Percentiles rank a stretch among this genome's conserved stretches.
phyloP scores from a whole-genome alignment of 2,329 filamentous ascomycete genomes.

The Talaromyces sp. region DNA sequence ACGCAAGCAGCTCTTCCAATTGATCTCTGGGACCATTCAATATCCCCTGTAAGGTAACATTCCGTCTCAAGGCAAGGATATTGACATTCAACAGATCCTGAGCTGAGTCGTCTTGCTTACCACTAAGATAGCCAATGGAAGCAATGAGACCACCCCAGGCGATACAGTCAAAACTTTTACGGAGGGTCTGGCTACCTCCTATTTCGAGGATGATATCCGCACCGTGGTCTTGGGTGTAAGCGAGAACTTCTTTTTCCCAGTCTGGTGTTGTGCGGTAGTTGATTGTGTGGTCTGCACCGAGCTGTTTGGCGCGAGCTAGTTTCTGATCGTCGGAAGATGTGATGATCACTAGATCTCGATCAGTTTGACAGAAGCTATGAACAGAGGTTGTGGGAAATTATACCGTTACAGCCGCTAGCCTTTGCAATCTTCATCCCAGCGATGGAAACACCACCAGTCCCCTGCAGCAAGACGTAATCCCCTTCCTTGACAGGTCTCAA shows the following conservation, averaged over 20 bases:
- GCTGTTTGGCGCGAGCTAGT: constrained; percentile 47
- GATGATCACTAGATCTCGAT: constrained; percentile 42
- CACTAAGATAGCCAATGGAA: constrained; percentile 48
- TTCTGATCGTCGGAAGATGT: constrained; percentile 53
- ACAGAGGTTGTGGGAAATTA: neutral
- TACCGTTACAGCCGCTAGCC: constrained; percentile 45
- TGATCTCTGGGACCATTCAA: constrained; percentile 60
- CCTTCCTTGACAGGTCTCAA: constrained; percentile 42
- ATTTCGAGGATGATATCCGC: constrained; percentile 53
- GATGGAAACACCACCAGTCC: constrained; percentile 49
- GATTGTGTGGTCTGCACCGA: constrained; percentile 49
- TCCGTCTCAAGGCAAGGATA: constrained; percentile 50
- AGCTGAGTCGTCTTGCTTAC: constrained; percentile 51
- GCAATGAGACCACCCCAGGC: constrained; percentile 47
- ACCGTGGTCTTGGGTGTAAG: constrained; percentile 44
- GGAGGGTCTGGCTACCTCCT: constrained; percentile 50
- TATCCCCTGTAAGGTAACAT: constrained; percentile 56
- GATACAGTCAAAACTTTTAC: constrained; percentile 47
- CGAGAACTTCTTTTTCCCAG: constrained; percentile 47
- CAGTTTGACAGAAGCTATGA: constrained; percentile 9
- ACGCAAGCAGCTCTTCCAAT: constrained; percentile 40
- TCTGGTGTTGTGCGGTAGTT: constrained; percentile 49
- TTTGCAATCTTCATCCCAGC: constrained; percentile 47
- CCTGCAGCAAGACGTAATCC: constrained; percentile 54
- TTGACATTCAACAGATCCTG: constrained; percentile 59